Conservation (phyloP, 2,329 filamentous ascomycete genomes). For the Phoma herbarum region DNA sequence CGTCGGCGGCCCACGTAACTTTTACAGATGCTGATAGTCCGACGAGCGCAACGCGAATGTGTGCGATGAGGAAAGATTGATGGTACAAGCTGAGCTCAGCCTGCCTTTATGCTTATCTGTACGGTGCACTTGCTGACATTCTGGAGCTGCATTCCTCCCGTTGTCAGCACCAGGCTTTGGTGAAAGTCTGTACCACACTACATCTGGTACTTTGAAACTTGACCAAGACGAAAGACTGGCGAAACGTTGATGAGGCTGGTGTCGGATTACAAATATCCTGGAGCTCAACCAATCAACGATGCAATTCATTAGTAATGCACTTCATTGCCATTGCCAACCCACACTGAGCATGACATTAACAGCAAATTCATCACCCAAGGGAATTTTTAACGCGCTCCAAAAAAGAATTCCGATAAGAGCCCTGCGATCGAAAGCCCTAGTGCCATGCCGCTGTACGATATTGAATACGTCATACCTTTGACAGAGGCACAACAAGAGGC, state of each 20-base stretch:
- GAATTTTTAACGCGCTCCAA: too few species aligned
- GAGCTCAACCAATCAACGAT: constrained; percentile 1
- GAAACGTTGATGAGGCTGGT: too few species aligned
- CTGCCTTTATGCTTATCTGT: not conserved
- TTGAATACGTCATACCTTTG: constrained; percentile 8
- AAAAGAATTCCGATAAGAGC: too few species aligned
- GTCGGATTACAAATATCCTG: not conserved
- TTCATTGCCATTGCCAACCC: not conserved
- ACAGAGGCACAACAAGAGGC: constrained; percentile 7
- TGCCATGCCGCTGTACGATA: constrained; percentile 14
- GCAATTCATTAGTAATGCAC: constrained; percentile 1
- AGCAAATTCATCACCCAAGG: too few species aligned
- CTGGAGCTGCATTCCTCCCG: not conserved
- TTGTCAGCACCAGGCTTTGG: not conserved
- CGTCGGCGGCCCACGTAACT: not conserved
- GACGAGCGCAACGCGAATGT: not conserved
- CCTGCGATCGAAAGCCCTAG: not conserved
- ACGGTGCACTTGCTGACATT: not conserved
- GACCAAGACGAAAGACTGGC: not conserved
- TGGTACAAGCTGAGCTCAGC: not conserved
- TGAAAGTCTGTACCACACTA: not conserved
- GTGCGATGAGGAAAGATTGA: not conserved
- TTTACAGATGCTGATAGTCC: not conserved
- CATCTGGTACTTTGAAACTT: not conserved
- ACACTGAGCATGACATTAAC: not conserved